These are phyloP conservation scores for Botryobasidium botryosum DNA, from an alignment of 768 basidiomycete genomes.

Conservation along the genomic window DNA sequence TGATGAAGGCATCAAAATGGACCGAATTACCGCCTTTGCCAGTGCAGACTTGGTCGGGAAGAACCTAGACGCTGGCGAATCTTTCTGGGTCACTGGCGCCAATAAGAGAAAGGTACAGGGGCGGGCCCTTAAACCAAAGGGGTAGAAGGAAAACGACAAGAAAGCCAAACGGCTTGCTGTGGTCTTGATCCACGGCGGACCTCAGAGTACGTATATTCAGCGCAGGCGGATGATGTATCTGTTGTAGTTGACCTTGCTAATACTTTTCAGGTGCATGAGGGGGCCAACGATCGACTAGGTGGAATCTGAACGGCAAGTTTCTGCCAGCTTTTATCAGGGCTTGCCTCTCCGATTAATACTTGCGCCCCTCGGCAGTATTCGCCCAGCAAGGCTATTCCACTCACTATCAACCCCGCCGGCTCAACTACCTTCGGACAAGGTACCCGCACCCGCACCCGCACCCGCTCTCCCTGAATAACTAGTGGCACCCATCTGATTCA, in stretches of 20 bases:
- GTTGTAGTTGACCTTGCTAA: not conserved
- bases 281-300: constrained; percentile 79
- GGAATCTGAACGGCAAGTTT: constrained; percentile 67
- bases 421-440: constrained; percentile 87
- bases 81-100: constrained; percentile 84
- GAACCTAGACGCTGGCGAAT: constrained; percentile 44
- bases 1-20: constrained; percentile 18
- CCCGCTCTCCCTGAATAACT: constrained; percentile 19
- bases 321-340: constrained; percentile 4
- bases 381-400: constrained; percentile 77
- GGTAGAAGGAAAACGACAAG: constrained; percentile 44
- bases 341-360: not conserved
- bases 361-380: constrained; percentile 33
- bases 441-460: constrained; percentile 14
- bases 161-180: constrained; percentile 54
- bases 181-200: constrained; percentile 71
- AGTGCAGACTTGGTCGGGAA: constrained; percentile 38
- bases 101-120: constrained; percentile 62
- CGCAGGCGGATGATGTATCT: not conserved
- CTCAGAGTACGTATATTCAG: constrained; percentile 25
- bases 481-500: constrained; percentile 23
- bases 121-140: constrained; percentile 66
- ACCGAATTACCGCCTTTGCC: constrained; percentile 51
- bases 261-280: constrained; percentile 50
- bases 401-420: constrained; percentile 67